Base-by-base conservation (phyloP, 225 moss, liverwort and hornwort genomes). In the Sphagnum tenellum region DNA sequence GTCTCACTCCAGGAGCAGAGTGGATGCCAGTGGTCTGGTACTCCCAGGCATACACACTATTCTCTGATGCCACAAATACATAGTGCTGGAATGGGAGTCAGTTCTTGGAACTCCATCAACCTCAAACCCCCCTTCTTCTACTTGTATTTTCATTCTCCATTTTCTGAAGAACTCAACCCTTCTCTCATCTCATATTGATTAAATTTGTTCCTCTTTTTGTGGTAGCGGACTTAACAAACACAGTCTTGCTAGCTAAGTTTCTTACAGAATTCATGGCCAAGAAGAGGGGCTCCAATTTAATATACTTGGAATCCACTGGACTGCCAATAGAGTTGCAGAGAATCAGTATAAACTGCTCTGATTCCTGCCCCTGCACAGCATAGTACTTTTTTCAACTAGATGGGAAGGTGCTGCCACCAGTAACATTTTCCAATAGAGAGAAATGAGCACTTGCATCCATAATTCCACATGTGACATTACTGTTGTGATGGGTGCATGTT, bases 271-370 rank as follows among this genome's bases (percentile, higher is more conserved):
- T 98, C 96, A 98, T 90, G 65, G 80, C 67, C 48, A 90, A 62
- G 62, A 69, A 85, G 54, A 89, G 78, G 45, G 96, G 92, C 53
- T 87, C 75, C 64, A 87, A 81, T 74, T 74, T 74, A 62, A 89
- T 67, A 64, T 70, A 68, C 70, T 82, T 98, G 29, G 92, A 92
- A 63, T 89, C 88, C 56, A 92, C 73, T 8, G 96, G 96, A 73
- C 76, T 93, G 58, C 96, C 96, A 78, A 90, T 90, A 47, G 87
- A 80, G 62, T 92, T 93, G 76, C 90, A 98, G 55, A 98, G 69
- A 59, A 90, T 92, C 60, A 98, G 55, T 12, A 82, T 74, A 67
- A 82, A 94, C 50, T 89, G 87, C 64, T 71, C 69, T 62, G 85
- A 62, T 73, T 86, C 83, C 62, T 89, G 87, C 50, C 89, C 89